Percentiles rank a stretch among this genome's conserved stretches.
Conservation (phyloP, 2,329 filamentous ascomycete genomes). For the Xylariaceae sp. region DNA sequence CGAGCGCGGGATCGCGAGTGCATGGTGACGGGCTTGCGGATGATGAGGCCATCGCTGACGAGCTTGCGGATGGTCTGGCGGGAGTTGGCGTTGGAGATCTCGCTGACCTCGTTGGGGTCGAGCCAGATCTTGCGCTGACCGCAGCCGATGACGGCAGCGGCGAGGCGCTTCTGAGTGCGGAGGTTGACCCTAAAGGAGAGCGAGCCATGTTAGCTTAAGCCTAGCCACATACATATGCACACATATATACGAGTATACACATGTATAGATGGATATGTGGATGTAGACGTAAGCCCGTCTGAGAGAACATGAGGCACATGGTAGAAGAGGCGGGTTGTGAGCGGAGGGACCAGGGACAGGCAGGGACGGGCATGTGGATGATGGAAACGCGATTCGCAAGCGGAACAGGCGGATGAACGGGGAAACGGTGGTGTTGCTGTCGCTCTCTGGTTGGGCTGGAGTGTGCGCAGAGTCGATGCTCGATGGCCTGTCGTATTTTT, state of each 20-base stretch:
- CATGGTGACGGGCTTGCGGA: conserved; percentile 99
- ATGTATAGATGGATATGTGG: background rate
- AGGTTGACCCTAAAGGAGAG: conserved; percentile 82
- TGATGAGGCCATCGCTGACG: conserved; percentile 99
- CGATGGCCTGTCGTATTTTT: background rate
- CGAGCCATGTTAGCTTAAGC: conserved; percentile 15
- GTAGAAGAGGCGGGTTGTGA: background rate
- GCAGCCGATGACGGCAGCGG: conserved; percentile 96
- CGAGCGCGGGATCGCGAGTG: conserved; percentile 96
- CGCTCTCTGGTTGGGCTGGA: background rate
- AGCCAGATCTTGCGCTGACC: conserved; percentile 99
- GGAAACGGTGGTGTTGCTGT: background rate
- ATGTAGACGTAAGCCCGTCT: background rate
- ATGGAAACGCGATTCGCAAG: background rate
- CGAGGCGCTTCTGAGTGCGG: conserved; percentile 99
- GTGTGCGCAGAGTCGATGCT: conserved; percentile 8
- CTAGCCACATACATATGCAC: background rate
- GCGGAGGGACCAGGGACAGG: background rate
- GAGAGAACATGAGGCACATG: background rate
- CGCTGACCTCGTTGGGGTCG: conserved; percentile 97
- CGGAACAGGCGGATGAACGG: background rate
- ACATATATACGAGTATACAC: background rate
- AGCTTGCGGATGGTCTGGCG: conserved; percentile 99
- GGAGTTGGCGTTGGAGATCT: conserved; percentile 99
- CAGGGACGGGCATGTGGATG: background rate